phyloP scores from a whole-genome alignment of 106 monocot species.

The Phalaenopsis aphrodite region DNA sequence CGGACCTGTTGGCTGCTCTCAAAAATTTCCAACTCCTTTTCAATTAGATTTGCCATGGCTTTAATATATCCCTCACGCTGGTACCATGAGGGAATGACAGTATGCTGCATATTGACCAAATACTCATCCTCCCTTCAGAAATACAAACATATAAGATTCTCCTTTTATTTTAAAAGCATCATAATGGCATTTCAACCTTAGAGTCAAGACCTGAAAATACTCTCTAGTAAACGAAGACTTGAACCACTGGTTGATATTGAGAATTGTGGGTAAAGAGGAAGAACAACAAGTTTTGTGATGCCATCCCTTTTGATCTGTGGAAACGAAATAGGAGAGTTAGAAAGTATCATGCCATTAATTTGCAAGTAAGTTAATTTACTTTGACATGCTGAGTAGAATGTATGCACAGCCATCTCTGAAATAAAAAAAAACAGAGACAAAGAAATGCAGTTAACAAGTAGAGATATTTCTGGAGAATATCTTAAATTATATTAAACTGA shows the following conservation, averaged over 20 bases:
- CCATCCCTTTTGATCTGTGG: slow-evolving; percentile 87
- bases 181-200: slow-evolving; percentile 8
- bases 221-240: slow-evolving; percentile 89
- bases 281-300: slow-evolving; percentile 97
- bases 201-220: slow-evolving; percentile 76
- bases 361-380: not conserved
- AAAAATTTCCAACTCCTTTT: slow-evolving; percentile 71
- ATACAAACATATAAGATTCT: slow-evolving; percentile 12
- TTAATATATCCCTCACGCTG: slow-evolving; percentile 92
- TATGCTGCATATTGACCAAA: slow-evolving; percentile 91
- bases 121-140: slow-evolving; percentile 91
- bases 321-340: not conserved
- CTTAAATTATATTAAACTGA: no score
- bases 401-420: no score
- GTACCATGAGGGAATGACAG: slow-evolving; percentile 96
- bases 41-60: slow-evolving; percentile 70
- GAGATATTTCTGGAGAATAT: no score
- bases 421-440: no score
- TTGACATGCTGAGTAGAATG: no score
- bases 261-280: slow-evolving; percentile 97
- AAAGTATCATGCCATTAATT: not conserved
- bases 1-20: slow-evolving; percentile 52
- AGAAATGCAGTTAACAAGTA: no score
- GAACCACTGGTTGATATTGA: slow-evolving; percentile 99
- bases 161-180: slow-evolving; percentile 8